These are phyloP conservation scores for Syncephalastrum racemosum DNA, from an alignment of 371 early-diverging fungal genomes.

Conservation along the genomic window DNA sequence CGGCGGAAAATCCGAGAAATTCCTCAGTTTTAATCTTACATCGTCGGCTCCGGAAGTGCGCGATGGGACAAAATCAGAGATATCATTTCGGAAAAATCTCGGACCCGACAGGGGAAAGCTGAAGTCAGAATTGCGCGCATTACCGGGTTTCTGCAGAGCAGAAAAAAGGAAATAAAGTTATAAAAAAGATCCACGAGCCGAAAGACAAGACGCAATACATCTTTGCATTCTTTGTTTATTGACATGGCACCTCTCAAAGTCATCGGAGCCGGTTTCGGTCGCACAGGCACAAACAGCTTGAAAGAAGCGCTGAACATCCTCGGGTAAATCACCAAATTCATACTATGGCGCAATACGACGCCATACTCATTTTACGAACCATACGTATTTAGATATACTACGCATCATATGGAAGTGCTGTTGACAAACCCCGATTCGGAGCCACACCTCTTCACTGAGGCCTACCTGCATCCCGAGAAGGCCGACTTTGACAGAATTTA, in stretches of 20 bases:
- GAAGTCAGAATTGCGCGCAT: too few relatives aligned
- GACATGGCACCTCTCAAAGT: constrained; percentile 10
- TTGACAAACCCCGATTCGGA: constrained; percentile 13
- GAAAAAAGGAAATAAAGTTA: too few relatives aligned
- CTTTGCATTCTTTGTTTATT: neutral
- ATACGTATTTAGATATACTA: constrained; percentile 6
- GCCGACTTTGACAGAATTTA: constrained; percentile 13
- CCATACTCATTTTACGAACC: neutral
- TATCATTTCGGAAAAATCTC: too few relatives aligned
- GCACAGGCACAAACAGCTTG: constrained; percentile 12
- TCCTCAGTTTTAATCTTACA: too few relatives aligned
- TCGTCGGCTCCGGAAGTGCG: too few relatives aligned
- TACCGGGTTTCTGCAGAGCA: too few relatives aligned
- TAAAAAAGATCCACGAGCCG: too few relatives aligned
- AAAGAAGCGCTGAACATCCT: constrained; percentile 9
- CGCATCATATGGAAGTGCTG: constrained; percentile 16
- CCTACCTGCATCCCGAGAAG: constrained; percentile 15
- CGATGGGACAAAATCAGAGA: too few relatives aligned
- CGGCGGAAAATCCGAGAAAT: too few relatives aligned
- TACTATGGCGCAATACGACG: neutral
- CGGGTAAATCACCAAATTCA: constrained; percentile 4
- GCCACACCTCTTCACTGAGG: constrained; percentile 17
- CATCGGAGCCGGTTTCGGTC: constrained; percentile 14
- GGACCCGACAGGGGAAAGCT: too few relatives aligned
- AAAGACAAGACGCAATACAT: too few relatives aligned